A percentile compares a stretch with the other conserved stretches of the same genome.
Evolutionary conservation across 2,329 filamentous ascomycete species (phyloP).

Genomic region (Verticillium isaacii): DNA sequence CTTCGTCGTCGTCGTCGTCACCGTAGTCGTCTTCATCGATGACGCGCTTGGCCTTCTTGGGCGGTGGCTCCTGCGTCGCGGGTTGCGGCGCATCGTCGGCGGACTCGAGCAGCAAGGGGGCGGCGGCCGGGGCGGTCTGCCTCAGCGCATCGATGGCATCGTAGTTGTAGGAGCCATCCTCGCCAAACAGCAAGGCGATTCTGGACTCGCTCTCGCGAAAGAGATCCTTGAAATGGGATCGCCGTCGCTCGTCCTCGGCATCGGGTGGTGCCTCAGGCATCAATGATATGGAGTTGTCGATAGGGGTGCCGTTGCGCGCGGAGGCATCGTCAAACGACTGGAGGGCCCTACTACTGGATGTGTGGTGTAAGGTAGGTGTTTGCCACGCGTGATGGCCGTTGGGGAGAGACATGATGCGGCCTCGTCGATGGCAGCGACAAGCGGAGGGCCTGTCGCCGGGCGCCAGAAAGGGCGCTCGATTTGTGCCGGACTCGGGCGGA

Average conservation of each 20-base stretch:
- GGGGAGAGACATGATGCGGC: conserved; percentile 59
- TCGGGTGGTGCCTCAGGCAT: conserved; percentile 58
- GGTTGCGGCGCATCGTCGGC: conserved; percentile 49
- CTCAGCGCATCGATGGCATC: conserved; percentile 49
- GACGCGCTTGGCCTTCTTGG: conserved; percentile 70
- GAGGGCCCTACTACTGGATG: conserved; percentile 43
- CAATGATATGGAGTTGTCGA: conserved; percentile 43
- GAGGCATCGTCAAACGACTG: conserved; percentile 58
- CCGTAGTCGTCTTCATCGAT: conserved; percentile 85
- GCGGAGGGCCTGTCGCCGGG: conserved; percentile 50
- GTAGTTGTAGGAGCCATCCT: conserved; percentile 48
- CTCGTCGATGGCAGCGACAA: conserved; percentile 43
- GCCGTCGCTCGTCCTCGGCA: conserved; percentile 65
- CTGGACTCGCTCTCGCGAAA: conserved; percentile 74
- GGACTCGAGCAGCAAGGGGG: conserved; percentile 16
- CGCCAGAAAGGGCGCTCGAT: conserved; percentile 47
- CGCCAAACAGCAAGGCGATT: conserved; percentile 69
- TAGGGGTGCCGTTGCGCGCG: conserved; percentile 44
- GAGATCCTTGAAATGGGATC: conserved; percentile 70
- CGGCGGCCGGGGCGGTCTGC: conserved; percentile 48
- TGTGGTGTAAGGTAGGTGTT: conserved; percentile 47
- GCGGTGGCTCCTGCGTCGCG: conserved; percentile 52
- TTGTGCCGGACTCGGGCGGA: conserved; percentile 42
- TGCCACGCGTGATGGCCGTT: conserved; percentile 64
- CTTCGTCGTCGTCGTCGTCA: conserved; percentile 74